Conservation (phyloP, 2,329 filamentous ascomycete species). For the Trichophyton simii region DNA sequence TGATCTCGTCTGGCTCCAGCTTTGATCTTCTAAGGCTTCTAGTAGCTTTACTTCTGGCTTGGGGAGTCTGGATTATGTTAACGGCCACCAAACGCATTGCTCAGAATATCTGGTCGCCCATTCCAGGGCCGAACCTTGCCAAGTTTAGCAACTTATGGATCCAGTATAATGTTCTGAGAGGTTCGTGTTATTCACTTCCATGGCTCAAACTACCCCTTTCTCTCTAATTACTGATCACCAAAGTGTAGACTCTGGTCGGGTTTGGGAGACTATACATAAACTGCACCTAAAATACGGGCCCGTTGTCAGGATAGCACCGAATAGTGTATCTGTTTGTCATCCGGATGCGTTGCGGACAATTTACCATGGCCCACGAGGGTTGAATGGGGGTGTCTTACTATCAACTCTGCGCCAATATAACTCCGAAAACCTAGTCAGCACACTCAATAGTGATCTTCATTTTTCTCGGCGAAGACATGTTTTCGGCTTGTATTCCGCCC, state of each 20-base stretch:
- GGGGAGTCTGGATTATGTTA: constrained; percentile 3
- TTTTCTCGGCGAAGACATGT: constrained; percentile 11
- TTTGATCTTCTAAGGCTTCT: not conserved
- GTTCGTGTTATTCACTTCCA: not conserved
- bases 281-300: constrained; percentile 13
- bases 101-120: constrained; percentile 9
- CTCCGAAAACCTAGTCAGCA: constrained; percentile 14
- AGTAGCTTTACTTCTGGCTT: not conserved
- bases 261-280: constrained; percentile 1
- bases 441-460: constrained; percentile 12
- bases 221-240: not conserved
- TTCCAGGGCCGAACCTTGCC: constrained; percentile 13
- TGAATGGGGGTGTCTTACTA: constrained; percentile 7
- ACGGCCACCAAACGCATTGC: not conserved
- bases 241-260: not conserved
- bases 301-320: constrained; percentile 11
- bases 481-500: constrained; percentile 10
- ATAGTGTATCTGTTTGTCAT: constrained; percentile 13
- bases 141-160: constrained; percentile 13
- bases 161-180: constrained; percentile 9
- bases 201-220: not conserved
- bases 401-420: constrained; percentile 12
- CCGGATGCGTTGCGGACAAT: constrained; percentile 13
- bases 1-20: not conserved
- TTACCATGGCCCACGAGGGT: constrained; percentile 12